Base-by-base conservation (phyloP, 495 filamentous ascomycete genomes). In the Podospora comata region DNA sequence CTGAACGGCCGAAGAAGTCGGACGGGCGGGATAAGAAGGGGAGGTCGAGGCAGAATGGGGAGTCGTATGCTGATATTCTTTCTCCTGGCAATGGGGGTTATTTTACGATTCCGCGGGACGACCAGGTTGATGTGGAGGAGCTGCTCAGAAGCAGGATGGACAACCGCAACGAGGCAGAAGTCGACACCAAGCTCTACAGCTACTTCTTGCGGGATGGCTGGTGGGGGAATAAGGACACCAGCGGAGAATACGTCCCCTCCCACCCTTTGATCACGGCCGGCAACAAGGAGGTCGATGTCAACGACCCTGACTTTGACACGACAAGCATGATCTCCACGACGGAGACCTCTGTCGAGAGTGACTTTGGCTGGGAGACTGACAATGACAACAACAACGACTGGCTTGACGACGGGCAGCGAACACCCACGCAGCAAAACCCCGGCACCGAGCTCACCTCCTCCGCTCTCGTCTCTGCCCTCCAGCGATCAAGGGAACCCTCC, bases 131-230 rank as follows among this genome's bases (percentile, higher is more conserved):
- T 68, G 90, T 95, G 1, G 93, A 96, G 74, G 79, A 78, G 0
- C 90, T 93, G 71, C 87, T 92, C 71, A 84, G 91, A 58, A 85
- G 85, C 61, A 66, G 71, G 34, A 66, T 53, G 6, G 28, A 62
- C 64, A 64, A 72, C 30, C 67, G 75, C 30, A 80, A 87, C 59
- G 92, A 94, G 62, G 80, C 83, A n/a, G 85, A 87, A 58, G 78
- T 97, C 5, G 89, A 91, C 68, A 83, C 86, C 1, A 88, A 84
- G 58, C 79, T 96, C 3, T 97, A 97, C 77, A 79, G 78, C 15
- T 94, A 92, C 86, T 97, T 91, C 89, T 87, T 88, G 53, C 75
- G 79, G 23, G 91, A 90, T 20, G 92, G 91, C 32, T 92, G 90
- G 76, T 97, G 91, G 89, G 93, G 93, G 1, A 88, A 87, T 30